Percentiles rank a stretch among this genome's conserved stretches.
Conservation (phyloP, 2,329 filamentous ascomycete genomes). For the Penicillium polonicum region DNA sequence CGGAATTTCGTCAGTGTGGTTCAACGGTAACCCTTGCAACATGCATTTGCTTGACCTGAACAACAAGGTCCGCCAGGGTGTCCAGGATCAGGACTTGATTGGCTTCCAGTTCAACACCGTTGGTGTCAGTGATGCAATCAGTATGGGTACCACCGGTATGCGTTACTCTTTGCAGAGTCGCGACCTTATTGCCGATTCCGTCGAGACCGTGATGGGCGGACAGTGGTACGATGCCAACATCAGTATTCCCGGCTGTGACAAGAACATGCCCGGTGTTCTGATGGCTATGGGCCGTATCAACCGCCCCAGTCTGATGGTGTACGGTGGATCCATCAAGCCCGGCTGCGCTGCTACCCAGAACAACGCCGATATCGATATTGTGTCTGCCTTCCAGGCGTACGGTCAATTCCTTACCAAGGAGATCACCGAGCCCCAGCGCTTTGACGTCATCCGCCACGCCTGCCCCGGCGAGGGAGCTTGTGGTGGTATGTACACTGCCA, state of each 20-base stretch:
- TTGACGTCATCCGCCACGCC: conserved; percentile 90
- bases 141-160: conserved; percentile 98
- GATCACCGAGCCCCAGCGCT: conserved; percentile 86
- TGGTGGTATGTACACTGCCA: conserved; percentile 81
- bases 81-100: conserved; percentile 73
- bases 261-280: conserved; percentile 95
- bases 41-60: conserved; percentile 96
- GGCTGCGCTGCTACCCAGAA: conserved; percentile 77
- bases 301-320: conserved; percentile 93
- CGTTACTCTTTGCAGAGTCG: conserved; percentile 90
- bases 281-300: conserved; percentile 96
- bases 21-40: conserved; percentile 96
- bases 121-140: conserved; percentile 95
- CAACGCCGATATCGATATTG: conserved; percentile 79
- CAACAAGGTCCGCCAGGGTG: conserved; percentile 70
- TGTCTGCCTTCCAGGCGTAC: conserved; percentile 97
- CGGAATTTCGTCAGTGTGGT: conserved; percentile 98
- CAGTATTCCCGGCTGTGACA: conserved; percentile 95
- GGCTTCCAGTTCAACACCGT: conserved; percentile 99
- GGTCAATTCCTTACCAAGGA: conserved; percentile 90
- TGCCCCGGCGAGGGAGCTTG: conserved; percentile 83
- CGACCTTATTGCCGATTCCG: conserved; percentile 95
- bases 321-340: conserved; percentile 90
- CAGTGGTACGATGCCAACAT: conserved; percentile 99
- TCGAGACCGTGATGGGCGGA: conserved; percentile 98